Evolutionary conservation across 306 rosid species (phyloP).

Genomic region (Prunus salicina): DNA sequence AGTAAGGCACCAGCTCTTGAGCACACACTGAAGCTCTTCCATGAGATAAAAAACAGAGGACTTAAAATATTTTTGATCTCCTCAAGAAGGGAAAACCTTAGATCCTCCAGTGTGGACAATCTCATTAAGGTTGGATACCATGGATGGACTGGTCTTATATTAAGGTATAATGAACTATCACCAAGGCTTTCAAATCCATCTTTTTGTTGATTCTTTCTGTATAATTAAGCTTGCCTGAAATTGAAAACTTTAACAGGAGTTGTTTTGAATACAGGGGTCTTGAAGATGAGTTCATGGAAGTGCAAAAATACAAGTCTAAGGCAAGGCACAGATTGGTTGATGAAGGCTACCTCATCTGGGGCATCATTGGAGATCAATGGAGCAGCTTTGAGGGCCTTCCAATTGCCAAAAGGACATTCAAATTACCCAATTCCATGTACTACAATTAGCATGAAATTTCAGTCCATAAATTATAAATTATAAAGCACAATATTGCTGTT

Average conservation of each 20-base stretch:
- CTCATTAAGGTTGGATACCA: conserved; percentile 61
- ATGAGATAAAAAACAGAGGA: conserved; percentile 52
- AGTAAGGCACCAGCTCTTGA: conserved; percentile 56
- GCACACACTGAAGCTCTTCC: conserved; percentile 49
- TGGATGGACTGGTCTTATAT: conserved; percentile 53
- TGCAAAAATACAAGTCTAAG: conserved; percentile 36
- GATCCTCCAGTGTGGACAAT: conserved; percentile 55
- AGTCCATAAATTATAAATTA: background rate
- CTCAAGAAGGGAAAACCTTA: conserved; percentile 51
- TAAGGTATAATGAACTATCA: conserved; percentile 31
- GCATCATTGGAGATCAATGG: conserved; percentile 65
- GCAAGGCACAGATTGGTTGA: conserved; percentile 41
- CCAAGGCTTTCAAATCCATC: conserved; percentile 2
- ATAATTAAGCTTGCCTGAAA: no score
- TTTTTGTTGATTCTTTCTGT: no score
- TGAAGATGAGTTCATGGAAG: conserved; percentile 56
- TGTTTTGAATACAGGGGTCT: conserved; percentile 36
- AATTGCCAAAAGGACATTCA: conserved; percentile 49
- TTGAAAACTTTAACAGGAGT: no score
- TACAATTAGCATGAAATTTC: conserved; percentile 27
- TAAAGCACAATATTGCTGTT: no score
- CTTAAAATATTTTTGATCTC: conserved; percentile 48
- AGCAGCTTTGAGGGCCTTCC: conserved; percentile 69
- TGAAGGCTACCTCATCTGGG: conserved; percentile 65
- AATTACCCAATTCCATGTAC: conserved; percentile 63